Conservation (phyloP, 1,284 basidiomycete genomes). For the Ceratobasidium sp. region DNA sequence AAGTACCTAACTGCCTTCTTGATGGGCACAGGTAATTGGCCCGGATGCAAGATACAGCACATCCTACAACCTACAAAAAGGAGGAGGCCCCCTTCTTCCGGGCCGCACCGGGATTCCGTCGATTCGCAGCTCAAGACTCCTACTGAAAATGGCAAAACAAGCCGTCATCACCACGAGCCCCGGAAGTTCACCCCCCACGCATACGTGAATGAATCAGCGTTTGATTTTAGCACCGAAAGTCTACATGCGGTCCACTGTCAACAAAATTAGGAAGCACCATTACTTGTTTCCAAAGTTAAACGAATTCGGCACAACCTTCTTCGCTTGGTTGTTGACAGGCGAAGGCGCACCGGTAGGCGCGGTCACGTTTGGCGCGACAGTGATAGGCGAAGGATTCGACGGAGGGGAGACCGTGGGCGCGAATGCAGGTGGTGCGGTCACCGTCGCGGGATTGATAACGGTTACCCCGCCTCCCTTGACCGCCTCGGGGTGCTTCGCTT, state of each 20-base stretch:
- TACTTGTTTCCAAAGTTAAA: slow-evolving; percentile 33
- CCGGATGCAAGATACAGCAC: background rate
- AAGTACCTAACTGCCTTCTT: no score
- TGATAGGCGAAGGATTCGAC: slow-evolving; percentile 24
- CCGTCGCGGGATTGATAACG: slow-evolving; percentile 30
- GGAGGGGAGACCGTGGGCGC: slow-evolving; percentile 26
- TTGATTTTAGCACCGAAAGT: background rate
- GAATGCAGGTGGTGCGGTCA: slow-evolving; percentile 34
- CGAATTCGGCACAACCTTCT: slow-evolving; percentile 39
- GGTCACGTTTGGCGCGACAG: slow-evolving; percentile 34
- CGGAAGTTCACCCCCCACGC: slow-evolving; percentile 1
- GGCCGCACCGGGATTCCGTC: no score
- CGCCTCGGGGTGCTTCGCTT: slow-evolving; percentile 39
- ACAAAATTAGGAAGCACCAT: background rate
- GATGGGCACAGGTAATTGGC: no score
- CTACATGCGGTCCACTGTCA: background rate
- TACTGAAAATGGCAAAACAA: background rate
- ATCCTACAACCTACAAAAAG: no score
- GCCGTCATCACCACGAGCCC: background rate
- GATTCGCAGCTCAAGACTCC: no score
- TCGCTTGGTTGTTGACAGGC: slow-evolving; percentile 28
- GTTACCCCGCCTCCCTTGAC: slow-evolving; percentile 39
- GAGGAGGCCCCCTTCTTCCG: no score
- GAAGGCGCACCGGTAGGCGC: slow-evolving; percentile 5
- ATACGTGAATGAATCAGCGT: background rate